Base-by-base conservation (phyloP, 2,329 filamentous ascomycete species). In the Claviceps sp. region DNA sequence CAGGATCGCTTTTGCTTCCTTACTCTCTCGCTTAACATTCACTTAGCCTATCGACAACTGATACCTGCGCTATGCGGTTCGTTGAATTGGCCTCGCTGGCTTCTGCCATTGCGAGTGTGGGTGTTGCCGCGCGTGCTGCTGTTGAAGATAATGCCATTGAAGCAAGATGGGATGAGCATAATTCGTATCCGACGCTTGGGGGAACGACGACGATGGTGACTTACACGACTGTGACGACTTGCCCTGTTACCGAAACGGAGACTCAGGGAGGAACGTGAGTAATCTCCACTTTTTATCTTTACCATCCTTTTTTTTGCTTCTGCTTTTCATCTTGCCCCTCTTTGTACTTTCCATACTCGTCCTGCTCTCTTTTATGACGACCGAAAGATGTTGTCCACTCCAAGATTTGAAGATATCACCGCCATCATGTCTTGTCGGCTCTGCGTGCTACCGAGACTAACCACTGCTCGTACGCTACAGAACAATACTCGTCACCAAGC, bases 201-300 rank as follows among this genome's bases (percentile, higher is more conserved):
- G 29, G 23, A 9, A 52, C 50, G 47, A 55, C 60, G 49, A 61
- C 60, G 14, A 50, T 57, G 43, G 58, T 59, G 49, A 71, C 64
- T 50, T 72, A 71, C 53, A 68, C 65, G 47, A 72, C 68, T 22
- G 66, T 68, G 13, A 73, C 71, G 4, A 64, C 71, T 48, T 76
- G 73, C 59, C 72, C 73, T 11, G 63, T 71, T 54, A 73, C 71
- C 9, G 63, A 65, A 37, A 75, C 72, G 13, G 59, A 67, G 52
- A 71, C 69, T 16, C 55, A 60, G 14, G 58, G 61, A 39, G 70
- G 69, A 62, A 65, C 64, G 69, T 71, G 61, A 68, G 69, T 66
- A 48, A n/a, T 16, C 5, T 6, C 23, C 8, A 20, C 6, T 48
- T 42, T 39, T 50, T 20, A 3, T 34, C 9, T 44, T 22, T 4